Evolutionary conservation across 2,329 filamentous ascomycete genomes (phyloP), one percentile per base, ranked within the genome.

Genomic region (Paracamarosporium sp.): DNA sequence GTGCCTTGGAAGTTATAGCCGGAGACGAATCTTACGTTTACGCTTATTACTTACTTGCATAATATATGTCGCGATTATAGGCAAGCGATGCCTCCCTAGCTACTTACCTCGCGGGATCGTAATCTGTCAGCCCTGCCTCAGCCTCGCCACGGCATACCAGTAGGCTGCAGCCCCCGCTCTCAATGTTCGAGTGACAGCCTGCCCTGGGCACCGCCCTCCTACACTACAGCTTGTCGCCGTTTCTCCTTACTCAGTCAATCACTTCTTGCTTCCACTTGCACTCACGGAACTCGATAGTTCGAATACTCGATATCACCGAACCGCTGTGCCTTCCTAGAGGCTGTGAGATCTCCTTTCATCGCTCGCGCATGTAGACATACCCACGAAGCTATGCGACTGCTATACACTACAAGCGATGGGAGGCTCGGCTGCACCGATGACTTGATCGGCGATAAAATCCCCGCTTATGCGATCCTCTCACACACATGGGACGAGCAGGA

Each of bases 91-190:
- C n/a, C n/a, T n/a, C n/a, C n/a, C n/a, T n/a, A 17, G 13, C 33
- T 36, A n/a, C 33, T 36, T 36, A 5, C 33, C 5, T 36, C 38
- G 9, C 55, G 45, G 50, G 50, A 55, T 55, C 20, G 53, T 55
- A 33, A 41, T 22, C 47, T 56, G n/a, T 59, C 50, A 62, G 44
- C 59, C 59, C 27, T 55, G 59, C 15, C 46, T 38, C 41, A 62
- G 59, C 56, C 53, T 59, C 50, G 53, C 52, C 55, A 56, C 55
- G 46, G 36, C 45, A 44, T 43, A 50, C 22, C 3, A 33, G 54
- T 40, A 38, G 57, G 60, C 58, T 61, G 58, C 44, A 53, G 52
- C 54, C 55, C 50, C 50, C 53, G 43, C 45, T 51, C 40, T 55
- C 0, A 24, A 30, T 56, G 50, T 17, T 28, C 40, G 20, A 56